Evolutionary conservation across 495 filamentous ascomycete genomes (phyloP).

Genomic region (Neurospora africana): DNA sequence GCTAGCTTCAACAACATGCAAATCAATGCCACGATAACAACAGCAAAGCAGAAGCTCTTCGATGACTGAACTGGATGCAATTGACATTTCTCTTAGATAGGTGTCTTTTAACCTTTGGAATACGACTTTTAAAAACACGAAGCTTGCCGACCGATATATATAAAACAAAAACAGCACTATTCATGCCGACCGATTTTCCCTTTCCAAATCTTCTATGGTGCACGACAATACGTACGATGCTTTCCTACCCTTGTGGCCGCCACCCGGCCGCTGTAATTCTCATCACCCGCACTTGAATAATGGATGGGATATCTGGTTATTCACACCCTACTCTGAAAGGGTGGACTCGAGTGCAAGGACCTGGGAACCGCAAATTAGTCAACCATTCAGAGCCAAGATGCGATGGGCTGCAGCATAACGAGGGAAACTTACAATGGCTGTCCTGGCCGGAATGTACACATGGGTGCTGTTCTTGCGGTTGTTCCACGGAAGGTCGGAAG

Average conservation of each 20-base stretch:
- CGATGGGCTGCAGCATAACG: background rate
- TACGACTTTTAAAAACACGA: background rate
- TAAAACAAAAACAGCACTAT: background rate
- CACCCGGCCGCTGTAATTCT: background rate
- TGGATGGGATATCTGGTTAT: background rate
- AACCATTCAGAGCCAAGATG: background rate
- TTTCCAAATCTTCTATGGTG: background rate
- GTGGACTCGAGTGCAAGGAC: conserved; percentile 25
- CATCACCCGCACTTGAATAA: background rate
- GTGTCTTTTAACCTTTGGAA: background rate
- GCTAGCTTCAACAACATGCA: background rate
- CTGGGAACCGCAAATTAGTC: conserved; percentile 7
- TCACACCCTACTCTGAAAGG: background rate
- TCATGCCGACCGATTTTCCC: background rate
- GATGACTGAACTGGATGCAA: background rate
- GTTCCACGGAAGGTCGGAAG: conserved; percentile 83
- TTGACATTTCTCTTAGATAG: background rate
- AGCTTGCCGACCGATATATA: background rate
- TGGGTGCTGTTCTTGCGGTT: conserved; percentile 78
- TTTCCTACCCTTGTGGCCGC: background rate
- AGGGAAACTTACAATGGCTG: conserved; percentile 61
- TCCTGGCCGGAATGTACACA: conserved; percentile 79
- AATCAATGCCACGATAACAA: background rate
- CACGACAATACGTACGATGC: background rate
- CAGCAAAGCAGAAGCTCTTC: background rate